Evolutionary conservation across 345 rosid genomes (phyloP).

Genomic region (Melaleuca quinquenervia): DNA sequence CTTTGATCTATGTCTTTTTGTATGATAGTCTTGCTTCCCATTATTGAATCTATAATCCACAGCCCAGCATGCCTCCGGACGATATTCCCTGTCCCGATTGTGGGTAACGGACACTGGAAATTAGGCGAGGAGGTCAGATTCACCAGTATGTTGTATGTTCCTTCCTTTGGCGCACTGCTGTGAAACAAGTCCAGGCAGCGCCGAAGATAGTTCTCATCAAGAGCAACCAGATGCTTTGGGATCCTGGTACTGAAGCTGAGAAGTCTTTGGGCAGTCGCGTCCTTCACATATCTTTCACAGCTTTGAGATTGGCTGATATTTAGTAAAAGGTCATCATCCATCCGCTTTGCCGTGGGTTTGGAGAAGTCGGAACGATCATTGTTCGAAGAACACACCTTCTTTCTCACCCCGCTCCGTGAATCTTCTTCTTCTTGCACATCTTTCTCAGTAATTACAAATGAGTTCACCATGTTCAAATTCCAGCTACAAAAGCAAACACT

Average conservation of each 20-base stretch:
- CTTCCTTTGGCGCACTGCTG: conserved; percentile 36
- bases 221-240: conserved; percentile 56
- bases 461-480: conserved; percentile 38
- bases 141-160: conserved; percentile 25
- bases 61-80: conserved; percentile 36
- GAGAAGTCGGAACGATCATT: conserved; percentile 1
- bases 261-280: conserved; percentile 26
- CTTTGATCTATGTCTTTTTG: conserved; percentile 32
- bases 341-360: conserved; percentile 12
- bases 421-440: conserved; percentile 33
- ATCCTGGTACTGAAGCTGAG: conserved; percentile 41
- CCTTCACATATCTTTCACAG: conserved; percentile 31
- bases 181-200: conserved; percentile 57
- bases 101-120: conserved; percentile 33
- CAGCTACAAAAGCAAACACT: conserved; percentile 4
- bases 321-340: conserved; percentile 22
- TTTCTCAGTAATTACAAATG: conserved; percentile 17
- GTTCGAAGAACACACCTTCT: background rate
- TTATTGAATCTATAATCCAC: conserved; percentile 50
- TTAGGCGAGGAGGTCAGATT: conserved; percentile 21
- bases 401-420: conserved; percentile 11
- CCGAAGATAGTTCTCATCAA: conserved; percentile 67
- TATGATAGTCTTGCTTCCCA: conserved; percentile 60
- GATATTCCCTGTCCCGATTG: conserved; percentile 30
- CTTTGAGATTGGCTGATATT: conserved; percentile 41